Percentiles rank a stretch among this genome's conserved stretches.
Conservation (phyloP, 1,284 basidiomycete genomes). For the Binderoboletus segoi region DNA sequence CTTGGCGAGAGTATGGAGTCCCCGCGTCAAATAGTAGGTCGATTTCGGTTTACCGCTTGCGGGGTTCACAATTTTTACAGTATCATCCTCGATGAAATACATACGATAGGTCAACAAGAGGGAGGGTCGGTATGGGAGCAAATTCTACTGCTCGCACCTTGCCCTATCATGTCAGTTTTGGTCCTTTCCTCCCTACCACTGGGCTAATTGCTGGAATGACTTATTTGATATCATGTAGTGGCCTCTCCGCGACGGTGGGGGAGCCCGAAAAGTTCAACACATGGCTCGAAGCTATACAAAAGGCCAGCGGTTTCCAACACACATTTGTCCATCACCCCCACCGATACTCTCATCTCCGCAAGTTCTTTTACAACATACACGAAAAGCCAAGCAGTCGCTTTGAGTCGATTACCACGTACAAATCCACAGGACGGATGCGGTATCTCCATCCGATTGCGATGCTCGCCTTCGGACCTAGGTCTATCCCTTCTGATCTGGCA, state of each 20-base stretch:
- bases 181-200: slow-evolving; percentile 14
- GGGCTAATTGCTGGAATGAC: neutral
- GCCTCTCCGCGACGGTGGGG: slow-evolving; percentile 72
- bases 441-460: slow-evolving; percentile 65
- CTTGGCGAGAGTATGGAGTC: slow-evolving; percentile 60
- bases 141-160: slow-evolving; percentile 63
- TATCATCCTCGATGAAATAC: slow-evolving; percentile 75
- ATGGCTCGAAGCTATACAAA: slow-evolving; percentile 66
- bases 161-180: slow-evolving; percentile 63
- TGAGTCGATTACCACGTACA: slow-evolving; percentile 40
- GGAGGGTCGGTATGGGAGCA: slow-evolving; percentile 74
- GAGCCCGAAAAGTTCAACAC: slow-evolving; percentile 62
- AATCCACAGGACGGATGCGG: slow-evolving; percentile 42
- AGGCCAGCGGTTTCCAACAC: slow-evolving; percentile 57
- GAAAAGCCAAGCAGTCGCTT: slow-evolving; percentile 32
- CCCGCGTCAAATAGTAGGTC: slow-evolving; percentile 58
- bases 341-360: slow-evolving; percentile 72
- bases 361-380: slow-evolving; percentile 55
- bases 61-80: slow-evolving; percentile 32
- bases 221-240: slow-evolving; percentile 41
- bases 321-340: slow-evolving; percentile 62
- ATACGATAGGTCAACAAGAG: slow-evolving; percentile 69
- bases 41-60: neutral
- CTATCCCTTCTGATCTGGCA: slow-evolving; percentile 61
- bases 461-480: slow-evolving; percentile 50